Conservation (phyloP, 1,284 basidiomycete genomes). For the Puccinia coronata region DNA sequence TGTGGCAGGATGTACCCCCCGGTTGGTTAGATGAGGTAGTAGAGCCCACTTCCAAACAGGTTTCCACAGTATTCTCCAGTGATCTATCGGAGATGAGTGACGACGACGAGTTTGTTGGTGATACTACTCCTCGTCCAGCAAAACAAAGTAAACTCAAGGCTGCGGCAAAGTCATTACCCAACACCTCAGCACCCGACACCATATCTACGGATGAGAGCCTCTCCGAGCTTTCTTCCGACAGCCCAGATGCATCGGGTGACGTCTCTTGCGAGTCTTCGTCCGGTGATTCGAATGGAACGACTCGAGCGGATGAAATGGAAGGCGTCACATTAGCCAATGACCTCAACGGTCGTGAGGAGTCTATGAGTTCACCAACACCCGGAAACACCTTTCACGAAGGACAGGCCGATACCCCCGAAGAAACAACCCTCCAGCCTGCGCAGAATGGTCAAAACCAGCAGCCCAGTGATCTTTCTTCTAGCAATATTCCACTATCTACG, state of each 20-base stretch:
- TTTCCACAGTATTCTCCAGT: slow-evolving; percentile 33
- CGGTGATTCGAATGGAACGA: neutral
- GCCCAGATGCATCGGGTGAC: slow-evolving; percentile 12
- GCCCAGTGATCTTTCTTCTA: too few species aligned
- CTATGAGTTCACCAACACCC: neutral
- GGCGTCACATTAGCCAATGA: neutral
- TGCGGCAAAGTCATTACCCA: neutral
- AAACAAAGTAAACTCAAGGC: neutral
- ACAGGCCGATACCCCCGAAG: neutral
- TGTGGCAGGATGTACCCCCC: slow-evolving; percentile 35
- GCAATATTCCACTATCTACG: too few species aligned
- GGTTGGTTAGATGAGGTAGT: slow-evolving; percentile 42
- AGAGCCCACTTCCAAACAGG: neutral
- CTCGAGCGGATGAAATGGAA: neutral
- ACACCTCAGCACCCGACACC: neutral
- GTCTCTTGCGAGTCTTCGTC: slow-evolving; percentile 7
- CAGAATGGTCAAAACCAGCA: neutral
- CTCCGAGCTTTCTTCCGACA: slow-evolving; percentile 5
- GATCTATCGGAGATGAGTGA: slow-evolving; percentile 40
- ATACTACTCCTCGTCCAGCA: neutral
- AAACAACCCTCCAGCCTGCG: neutral
- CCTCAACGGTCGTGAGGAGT: neutral
- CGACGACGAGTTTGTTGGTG: slow-evolving; percentile 13
- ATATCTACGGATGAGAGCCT: slow-evolving; percentile 8
- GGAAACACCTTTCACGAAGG: neutral